These are phyloP conservation scores for Penicillium sp. DNA, from an alignment of 2,329 filamentous ascomycete species.

Conservation along the genomic window DNA sequence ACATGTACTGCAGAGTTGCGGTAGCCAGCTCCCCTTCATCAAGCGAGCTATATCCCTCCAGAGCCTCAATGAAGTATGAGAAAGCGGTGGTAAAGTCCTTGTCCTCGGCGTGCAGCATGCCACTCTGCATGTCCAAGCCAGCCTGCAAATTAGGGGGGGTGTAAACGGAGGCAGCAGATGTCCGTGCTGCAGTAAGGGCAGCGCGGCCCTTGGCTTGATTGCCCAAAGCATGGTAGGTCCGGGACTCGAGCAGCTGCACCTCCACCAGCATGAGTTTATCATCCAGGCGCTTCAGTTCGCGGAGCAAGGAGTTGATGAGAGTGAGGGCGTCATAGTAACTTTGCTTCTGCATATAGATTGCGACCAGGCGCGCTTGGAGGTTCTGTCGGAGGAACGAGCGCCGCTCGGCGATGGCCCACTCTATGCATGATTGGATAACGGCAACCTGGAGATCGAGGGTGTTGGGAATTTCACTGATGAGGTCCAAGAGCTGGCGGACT, in stretches of 20 bases:
- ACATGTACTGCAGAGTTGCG: conserved; percentile 98
- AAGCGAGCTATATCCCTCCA: conserved; percentile 94
- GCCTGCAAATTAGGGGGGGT: conserved; percentile 94
- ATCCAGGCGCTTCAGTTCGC: conserved; percentile 95
- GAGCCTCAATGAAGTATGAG: conserved; percentile 98
- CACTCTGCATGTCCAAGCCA: conserved; percentile 97
- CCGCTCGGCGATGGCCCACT: conserved; percentile 95
- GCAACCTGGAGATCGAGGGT: conserved; percentile 91
- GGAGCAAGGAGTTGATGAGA: conserved; percentile 93
- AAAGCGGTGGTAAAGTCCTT: conserved; percentile 98
- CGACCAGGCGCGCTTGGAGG: conserved; percentile 92
- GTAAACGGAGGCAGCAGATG: conserved; percentile 95
- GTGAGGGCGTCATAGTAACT: conserved; percentile 96
- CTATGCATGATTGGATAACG: conserved; percentile 98
- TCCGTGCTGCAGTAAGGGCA: conserved; percentile 89
- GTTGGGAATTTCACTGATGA: conserved; percentile 91
- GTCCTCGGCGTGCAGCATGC: conserved; percentile 98
- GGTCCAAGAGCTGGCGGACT: conserved; percentile 96
- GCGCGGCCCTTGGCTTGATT: conserved; percentile 96
- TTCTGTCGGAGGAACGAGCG: conserved; percentile 97
- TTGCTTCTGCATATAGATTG: conserved; percentile 95
- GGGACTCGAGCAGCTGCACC: conserved; percentile 94
- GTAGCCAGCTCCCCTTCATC: conserved; percentile 89
- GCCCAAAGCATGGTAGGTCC: conserved; percentile 94
- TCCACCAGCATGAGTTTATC: conserved; percentile 98